Evolutionary conservation across 176 grass and related monocot genomes (phyloP).

Genomic region (Triticum aestivum): DNA sequence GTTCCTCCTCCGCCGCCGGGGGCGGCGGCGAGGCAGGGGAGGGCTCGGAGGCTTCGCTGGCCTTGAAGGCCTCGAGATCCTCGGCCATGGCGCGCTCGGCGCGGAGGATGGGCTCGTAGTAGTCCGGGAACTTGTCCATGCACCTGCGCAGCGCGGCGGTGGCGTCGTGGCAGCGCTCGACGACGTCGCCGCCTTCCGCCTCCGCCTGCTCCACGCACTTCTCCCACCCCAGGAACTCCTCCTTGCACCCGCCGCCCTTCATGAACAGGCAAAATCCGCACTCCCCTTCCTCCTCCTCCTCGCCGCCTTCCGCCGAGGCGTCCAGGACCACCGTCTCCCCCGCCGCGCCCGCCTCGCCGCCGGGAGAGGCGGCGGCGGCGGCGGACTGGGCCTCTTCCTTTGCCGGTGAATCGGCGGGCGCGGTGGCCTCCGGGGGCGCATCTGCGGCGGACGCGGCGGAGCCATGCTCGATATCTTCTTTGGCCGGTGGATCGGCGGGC

Average conservation of each 20-base stretch:
- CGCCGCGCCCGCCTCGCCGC: background rate
- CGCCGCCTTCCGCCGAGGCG: background rate
- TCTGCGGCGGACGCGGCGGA: background rate
- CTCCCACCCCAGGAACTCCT: slow-evolving; percentile 84
- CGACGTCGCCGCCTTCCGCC: slow-evolving; percentile 48
- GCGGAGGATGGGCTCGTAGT: slow-evolving; percentile 76
- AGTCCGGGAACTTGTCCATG: slow-evolving; percentile 73
- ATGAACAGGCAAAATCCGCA: slow-evolving; percentile 93
- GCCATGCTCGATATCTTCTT: background rate
- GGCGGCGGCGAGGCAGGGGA: background rate
- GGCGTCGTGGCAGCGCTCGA: slow-evolving; percentile 61
- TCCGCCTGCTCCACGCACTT: slow-evolving; percentile 79
- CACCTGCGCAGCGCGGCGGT: slow-evolving; percentile 67
- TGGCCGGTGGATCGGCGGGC: background rate
- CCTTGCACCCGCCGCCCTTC: slow-evolving; percentile 97
- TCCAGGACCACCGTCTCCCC: slow-evolving; percentile 34
- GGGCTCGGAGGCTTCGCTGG: background rate
- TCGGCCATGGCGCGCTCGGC: slow-evolving; percentile 58
- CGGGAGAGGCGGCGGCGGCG: background rate
- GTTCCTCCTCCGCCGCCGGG: background rate
- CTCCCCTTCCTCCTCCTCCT: slow-evolving; percentile 63
- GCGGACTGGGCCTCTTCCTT: slow-evolving; percentile 19
- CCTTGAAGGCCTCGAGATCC: slow-evolving; percentile 37
- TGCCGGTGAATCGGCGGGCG: background rate
- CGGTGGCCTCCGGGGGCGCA: background rate